phyloP scores from a whole-genome alignment of 2,329 filamentous ascomycete genomes.

The Cytospora schulzeri region DNA sequence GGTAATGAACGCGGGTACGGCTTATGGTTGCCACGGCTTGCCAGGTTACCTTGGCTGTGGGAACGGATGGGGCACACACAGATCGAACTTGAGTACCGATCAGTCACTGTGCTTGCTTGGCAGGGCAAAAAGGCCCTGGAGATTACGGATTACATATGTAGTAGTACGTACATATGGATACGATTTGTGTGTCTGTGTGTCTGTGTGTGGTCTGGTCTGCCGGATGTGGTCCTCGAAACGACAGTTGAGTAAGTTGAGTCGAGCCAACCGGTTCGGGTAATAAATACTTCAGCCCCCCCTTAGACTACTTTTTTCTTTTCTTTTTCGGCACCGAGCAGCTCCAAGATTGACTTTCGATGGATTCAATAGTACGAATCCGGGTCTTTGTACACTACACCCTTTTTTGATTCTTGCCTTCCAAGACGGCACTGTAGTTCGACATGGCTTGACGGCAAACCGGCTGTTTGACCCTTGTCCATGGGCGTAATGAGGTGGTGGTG shows the following conservation, averaged over 20 bases:
- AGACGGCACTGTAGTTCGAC: conserved; percentile 1
- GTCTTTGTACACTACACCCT: neutral
- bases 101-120: conserved; percentile 14
- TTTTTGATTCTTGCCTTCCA: neutral
- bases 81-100: conserved; percentile 21
- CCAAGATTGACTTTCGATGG: conserved; percentile 11
- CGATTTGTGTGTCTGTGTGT: neutral
- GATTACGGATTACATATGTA: conserved; percentile 3
- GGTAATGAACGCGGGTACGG: conserved; percentile 25
- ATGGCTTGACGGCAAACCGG: conserved; percentile 12
- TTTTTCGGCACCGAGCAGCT: conserved; percentile 6
- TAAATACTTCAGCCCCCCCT: neutral
- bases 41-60: conserved; percentile 23
- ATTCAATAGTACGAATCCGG: conserved; percentile 7
- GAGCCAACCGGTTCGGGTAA: conserved; percentile 13
- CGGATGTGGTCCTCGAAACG: conserved; percentile 9
- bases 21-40: conserved; percentile 23
- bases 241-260: too few relatives aligned
- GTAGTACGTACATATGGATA: neutral
- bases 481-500: conserved; percentile 2
- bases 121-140: conserved; percentile 14
- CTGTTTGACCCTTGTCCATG: conserved; percentile 6
- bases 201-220: conserved; percentile 17
- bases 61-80: conserved; percentile 24
- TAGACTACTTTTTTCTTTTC: neutral